Percentiles rank a stretch among this genome's conserved stretches.
These are phyloP conservation scores for Xylaria curta DNA, from an alignment of 495 filamentous ascomycete species.

Conservation along the genomic window DNA sequence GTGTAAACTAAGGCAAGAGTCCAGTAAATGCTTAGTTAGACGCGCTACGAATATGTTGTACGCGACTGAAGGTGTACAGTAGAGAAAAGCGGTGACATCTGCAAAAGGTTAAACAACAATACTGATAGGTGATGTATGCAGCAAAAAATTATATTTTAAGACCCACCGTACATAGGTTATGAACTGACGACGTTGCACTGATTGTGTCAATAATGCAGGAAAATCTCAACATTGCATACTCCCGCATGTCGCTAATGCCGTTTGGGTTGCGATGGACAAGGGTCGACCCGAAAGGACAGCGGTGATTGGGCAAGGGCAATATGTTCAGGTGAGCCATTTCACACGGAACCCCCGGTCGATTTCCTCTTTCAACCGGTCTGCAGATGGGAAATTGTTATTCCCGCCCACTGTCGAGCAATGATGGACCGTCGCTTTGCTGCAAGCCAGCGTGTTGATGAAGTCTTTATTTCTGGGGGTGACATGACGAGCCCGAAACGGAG, in stretches of 20 bases:
- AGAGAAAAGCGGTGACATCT: slow-evolving; percentile 11
- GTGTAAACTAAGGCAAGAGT: neutral
- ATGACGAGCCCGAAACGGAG: slow-evolving; percentile 15
- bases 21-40: slow-evolving; percentile 3
- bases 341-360: slow-evolving; percentile 23
- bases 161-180: neutral
- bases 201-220: slow-evolving; percentile 21
- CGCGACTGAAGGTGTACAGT: neutral
- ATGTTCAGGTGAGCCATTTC: slow-evolving; percentile 30
- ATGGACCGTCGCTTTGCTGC: slow-evolving; percentile 7
- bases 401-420: slow-evolving; percentile 1
- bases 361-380: slow-evolving; percentile 23
- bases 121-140: neutral
- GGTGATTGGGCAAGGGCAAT: slow-evolving; percentile 19
- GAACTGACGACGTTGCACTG: neutral
- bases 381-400: slow-evolving; percentile 24
- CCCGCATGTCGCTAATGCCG: slow-evolving; percentile 18
- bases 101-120: neutral
- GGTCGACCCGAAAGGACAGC: neutral
- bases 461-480: slow-evolving; percentile 16
- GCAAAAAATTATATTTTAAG: neutral
- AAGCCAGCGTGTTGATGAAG: slow-evolving; percentile 19
- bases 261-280: slow-evolving; percentile 4
- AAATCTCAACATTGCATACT: slow-evolving; percentile 17
- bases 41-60: neutral